Conservation (phyloP, 768 basidiomycete species). For the Mycena amicta region DNA sequence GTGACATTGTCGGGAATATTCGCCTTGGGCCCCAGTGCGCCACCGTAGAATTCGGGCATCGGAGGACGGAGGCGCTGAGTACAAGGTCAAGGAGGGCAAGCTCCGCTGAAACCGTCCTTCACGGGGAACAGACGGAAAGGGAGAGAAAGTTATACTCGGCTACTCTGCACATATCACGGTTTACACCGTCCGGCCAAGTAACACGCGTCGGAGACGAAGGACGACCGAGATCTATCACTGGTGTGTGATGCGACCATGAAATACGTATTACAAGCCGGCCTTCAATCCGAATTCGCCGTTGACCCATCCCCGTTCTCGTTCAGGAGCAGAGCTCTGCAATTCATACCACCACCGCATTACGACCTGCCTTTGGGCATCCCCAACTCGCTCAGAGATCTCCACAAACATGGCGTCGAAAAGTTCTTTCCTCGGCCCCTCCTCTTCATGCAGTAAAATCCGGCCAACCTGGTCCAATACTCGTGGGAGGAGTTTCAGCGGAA, state of each 20-base stretch:
- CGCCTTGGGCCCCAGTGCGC: conserved; percentile 32
- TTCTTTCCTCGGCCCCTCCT: conserved; percentile 37
- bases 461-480: conserved; percentile 54
- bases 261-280: too few species aligned
- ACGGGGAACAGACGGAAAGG: conserved; percentile 5
- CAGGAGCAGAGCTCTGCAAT: conserved; percentile 30
- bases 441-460: conserved; percentile 35
- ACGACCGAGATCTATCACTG: neutral
- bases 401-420: conserved; percentile 60
- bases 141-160: conserved; percentile 11
- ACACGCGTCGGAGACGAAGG: neutral
- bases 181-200: neutral
- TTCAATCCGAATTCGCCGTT: too few species aligned
- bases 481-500: conserved; percentile 59
- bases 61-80: neutral
- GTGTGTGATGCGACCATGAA: neutral
- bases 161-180: neutral
- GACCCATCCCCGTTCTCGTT: conserved; percentile 7
- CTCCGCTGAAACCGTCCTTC: neutral
- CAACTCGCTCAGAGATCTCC: conserved; percentile 65
- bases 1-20: conserved; percentile 55
- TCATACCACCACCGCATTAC: conserved; percentile 77
- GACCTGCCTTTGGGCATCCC: conserved; percentile 69
- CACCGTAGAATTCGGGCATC: conserved; percentile 34
- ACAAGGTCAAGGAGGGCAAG: neutral